Evolutionary conservation across 441 rosid genomes (phyloP), one percentile per base, ranked within the genome.

Genomic region (Populus hybrid): DNA sequence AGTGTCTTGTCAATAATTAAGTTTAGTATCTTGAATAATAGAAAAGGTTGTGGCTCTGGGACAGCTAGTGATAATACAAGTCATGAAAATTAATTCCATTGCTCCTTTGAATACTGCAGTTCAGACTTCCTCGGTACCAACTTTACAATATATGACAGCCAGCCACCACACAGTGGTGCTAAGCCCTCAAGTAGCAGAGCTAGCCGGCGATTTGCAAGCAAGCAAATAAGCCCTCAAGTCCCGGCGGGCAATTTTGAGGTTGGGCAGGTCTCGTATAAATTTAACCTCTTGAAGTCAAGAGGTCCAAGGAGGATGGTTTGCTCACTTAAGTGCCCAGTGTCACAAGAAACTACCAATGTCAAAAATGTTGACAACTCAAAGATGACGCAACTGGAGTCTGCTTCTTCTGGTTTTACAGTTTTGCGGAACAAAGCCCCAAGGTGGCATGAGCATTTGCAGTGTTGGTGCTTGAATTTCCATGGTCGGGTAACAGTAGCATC

Each of bases 281-380:
- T 93, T 85, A 95, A 95, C 87, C 90, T 93, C 74, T 82, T 95
- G 74, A 93, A 93, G 83, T 95, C 99, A 74, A 88, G 99, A 84
- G 97, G 99, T 81, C 99, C 99, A 9, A 89, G 99, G 85, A 92
- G 99, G 83, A 93, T 95, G 97, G 83, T 90, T 69, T 93, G 93
- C 88, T 82, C 92, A 8, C 79, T 93, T 59, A 87, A 81, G 24
- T 89, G 91, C 76, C 89, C 93, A 26, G 56, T 78, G 12, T 65
- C 86, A 7, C 87, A 84, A 80, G 90, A 85, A 77, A 78, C 77
- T 14, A 29, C 75, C 8, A 72, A 28, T 14, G 80, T 78, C 33
- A 81, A 78, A 69, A 63, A 38, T 66, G 6, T 33, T 2, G 87
- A 85, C 18, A 71, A 80, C 59, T 18, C 87, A 68, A 80, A 77